phyloP scores from a whole-genome alignment of 2,329 filamentous ascomycete species.

The Parastagonospora avenae region DNA sequence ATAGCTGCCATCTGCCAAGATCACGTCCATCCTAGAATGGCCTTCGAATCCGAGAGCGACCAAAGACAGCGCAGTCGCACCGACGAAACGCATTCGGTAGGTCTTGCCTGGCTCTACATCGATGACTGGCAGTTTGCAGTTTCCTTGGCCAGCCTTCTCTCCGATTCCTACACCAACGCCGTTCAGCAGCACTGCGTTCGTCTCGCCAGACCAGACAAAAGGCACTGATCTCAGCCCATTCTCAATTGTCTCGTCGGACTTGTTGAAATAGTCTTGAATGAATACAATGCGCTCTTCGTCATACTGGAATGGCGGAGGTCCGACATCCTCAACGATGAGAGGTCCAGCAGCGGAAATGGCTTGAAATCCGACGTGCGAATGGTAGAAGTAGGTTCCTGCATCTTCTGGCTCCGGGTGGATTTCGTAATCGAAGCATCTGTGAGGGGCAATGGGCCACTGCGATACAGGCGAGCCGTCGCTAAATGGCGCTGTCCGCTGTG shows the following conservation, averaged over 20 bases:
- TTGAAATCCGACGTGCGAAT: conserved; percentile 70
- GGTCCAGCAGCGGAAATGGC: conserved; percentile 62
- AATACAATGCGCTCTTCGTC: conserved; percentile 65
- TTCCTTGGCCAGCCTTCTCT: conserved; percentile 39
- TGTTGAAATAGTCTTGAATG: conserved; percentile 63
- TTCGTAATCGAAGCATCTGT: conserved; percentile 71
- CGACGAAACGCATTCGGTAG: conserved; percentile 67
- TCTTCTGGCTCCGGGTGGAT: conserved; percentile 58
- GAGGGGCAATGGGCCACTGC: conserved; percentile 69
- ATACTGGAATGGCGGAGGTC: conserved; percentile 60
- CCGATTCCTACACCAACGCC: conserved; percentile 56
- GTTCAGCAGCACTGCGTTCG: conserved; percentile 63
- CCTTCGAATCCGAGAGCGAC: conserved; percentile 62
- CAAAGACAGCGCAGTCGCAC: conserved; percentile 60
- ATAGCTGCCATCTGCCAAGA: conserved; percentile 63
- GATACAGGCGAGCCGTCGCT: conserved; percentile 67
- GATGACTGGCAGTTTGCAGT: conserved; percentile 58
- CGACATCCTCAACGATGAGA: conserved; percentile 62
- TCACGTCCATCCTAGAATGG: conserved; percentile 62
- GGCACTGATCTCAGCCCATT: conserved; percentile 55
- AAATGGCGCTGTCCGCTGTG: conserved; percentile 64
- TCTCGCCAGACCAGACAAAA: conserved; percentile 65
- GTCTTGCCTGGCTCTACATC: conserved; percentile 64
- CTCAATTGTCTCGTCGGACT: conserved; percentile 59
- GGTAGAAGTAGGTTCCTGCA: conserved; percentile 70